Percentiles rank a stretch among this genome's conserved stretches.
phyloP scores from a whole-genome alignment of 2,329 filamentous ascomycete genomes.

The Monosporascus cannonballus region DNA sequence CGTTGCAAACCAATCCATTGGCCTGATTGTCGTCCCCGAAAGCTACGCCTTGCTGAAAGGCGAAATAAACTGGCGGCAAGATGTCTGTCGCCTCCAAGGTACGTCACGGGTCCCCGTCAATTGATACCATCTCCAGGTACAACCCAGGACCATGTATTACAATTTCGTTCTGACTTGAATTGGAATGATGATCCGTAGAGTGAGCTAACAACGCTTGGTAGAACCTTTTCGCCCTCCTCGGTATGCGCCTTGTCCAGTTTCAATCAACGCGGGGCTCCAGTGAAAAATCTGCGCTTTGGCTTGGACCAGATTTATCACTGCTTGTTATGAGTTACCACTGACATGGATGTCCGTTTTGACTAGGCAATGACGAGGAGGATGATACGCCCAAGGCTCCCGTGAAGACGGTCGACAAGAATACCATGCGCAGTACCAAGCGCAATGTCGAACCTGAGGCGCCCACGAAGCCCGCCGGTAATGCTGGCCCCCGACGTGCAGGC shows the following conservation, averaged over 20 bases:
- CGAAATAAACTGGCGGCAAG: conserved; percentile 48
- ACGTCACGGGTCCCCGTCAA: conserved; percentile 21
- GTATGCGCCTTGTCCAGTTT: conserved; percentile 50
- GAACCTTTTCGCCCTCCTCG: conserved; percentile 98
- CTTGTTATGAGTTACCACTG: conserved; percentile 9
- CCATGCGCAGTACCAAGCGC: conserved; percentile 72
- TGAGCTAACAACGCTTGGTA: conserved; percentile 34
- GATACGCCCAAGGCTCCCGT: conserved; percentile 76
- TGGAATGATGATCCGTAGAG: too few relatives aligned
- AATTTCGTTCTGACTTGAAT: too few relatives aligned
- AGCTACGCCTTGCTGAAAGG: conserved; percentile 44
- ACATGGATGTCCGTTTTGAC: conserved; percentile 17
- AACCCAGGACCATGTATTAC: too few relatives aligned
- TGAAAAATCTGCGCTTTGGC: conserved; percentile 15
- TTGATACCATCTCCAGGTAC: not conserved
- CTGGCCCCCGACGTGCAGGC: conserved; percentile 48
- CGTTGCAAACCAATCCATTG: conserved; percentile 16
- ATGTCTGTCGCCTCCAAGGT: conserved; percentile 60
- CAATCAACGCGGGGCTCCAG: conserved; percentile 2
- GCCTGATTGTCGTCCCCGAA: conserved; percentile 25
- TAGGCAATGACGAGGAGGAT: conserved; percentile 59
- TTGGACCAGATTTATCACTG: not conserved
- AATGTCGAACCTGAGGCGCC: conserved; percentile 73
- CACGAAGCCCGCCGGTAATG: conserved; percentile 32
- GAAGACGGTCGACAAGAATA: conserved; percentile 83